Base-by-base conservation (phyloP, 75 land plant species). In the Sequoiadendron giganteum region DNA sequence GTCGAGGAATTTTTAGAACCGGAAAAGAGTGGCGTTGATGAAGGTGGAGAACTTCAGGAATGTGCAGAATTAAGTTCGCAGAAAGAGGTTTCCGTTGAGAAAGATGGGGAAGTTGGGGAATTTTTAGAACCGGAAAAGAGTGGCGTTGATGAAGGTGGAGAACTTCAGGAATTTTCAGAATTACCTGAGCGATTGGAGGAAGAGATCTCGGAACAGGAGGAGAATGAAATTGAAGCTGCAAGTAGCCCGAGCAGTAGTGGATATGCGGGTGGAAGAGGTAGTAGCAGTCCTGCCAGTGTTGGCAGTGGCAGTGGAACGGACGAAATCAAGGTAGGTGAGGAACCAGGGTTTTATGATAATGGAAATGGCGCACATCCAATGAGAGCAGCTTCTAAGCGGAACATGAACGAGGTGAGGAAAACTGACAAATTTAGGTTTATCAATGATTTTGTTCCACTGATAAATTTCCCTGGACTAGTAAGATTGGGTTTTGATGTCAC, bases 211-310 rank as follows among this genome's bases (percentile, higher is more conserved):
- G 83, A 43, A 21, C 48, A 21, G 68, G 94, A 90, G 76, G 10
- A 19, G 8, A 25, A 25, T 73, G 93, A 90, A 19, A 89, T 78
- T 83, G 95, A 95, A 18, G 87, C 38, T 76, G 88, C 48, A 25
- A 49, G 85, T 36, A 95, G 93, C 76, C 94, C 96, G 15, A 93
- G 93, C 86, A 93, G 96, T 38, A 93, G 95, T 42, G 94, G 95
- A 15, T 93, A 93, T 70, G 96, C 93, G 0, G 96, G 95, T 1
- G 96, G 89, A 84, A 85, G 91, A 56, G 96, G 95, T 34, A 95
- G 92, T 54, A 93, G 92, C 75, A 90, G 89, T 49, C 95, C 61
- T 14, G 55, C 92, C 61, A 90, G 89, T 36, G 93, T 73, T 21
- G 73, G 86, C 34, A 83, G 54, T 47, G 84, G 58, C 21, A 88